Percentiles rank a stretch among this genome's conserved stretches.
These are phyloP conservation scores for Rostrohypoxylon terebratum DNA, from an alignment of 495 filamentous ascomycete genomes.

Conservation along the genomic window DNA sequence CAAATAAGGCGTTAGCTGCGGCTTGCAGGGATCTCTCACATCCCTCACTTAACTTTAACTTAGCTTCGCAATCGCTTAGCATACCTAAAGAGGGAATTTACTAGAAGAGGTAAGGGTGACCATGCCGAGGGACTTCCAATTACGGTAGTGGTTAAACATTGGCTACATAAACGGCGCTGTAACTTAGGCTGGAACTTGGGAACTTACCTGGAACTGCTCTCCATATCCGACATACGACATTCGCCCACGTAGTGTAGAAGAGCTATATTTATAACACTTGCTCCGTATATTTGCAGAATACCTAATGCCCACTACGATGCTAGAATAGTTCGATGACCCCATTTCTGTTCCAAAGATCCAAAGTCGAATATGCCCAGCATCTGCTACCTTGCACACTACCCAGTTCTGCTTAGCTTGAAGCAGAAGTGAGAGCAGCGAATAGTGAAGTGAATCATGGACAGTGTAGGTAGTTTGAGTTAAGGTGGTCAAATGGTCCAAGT, in stretches of 20 bases:
- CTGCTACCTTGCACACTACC: background rate
- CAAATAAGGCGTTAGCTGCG: background rate
- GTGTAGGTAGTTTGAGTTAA: background rate
- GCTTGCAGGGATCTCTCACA: background rate
- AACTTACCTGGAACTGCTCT: background rate
- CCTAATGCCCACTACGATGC: background rate
- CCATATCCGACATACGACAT: conserved; percentile 8
- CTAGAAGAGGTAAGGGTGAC: background rate
- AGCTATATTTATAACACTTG: conserved; percentile 11
- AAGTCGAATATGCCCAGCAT: background rate
- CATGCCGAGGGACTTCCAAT: conserved; percentile 6
- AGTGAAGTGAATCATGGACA: background rate
- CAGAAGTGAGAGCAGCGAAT: background rate
- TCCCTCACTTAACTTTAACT: background rate
- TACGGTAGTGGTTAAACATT: background rate
- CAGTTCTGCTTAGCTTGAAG: conserved; percentile 1
- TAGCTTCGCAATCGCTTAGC: conserved; percentile 26
- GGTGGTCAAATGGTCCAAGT: background rate
- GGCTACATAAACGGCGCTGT: background rate
- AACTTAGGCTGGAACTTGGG: background rate
- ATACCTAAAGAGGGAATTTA: conserved; percentile 13
- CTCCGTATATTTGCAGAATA: background rate
- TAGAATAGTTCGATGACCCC: conserved; percentile 2
- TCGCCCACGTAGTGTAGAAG: conserved; percentile 3
- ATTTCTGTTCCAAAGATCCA: conserved; percentile 8